Percentiles rank a stretch among this genome's conserved stretches.
Evolutionary conservation across 2,329 filamentous ascomycete genomes (phyloP).

Genomic region (Juglanconis oblonga): DNA sequence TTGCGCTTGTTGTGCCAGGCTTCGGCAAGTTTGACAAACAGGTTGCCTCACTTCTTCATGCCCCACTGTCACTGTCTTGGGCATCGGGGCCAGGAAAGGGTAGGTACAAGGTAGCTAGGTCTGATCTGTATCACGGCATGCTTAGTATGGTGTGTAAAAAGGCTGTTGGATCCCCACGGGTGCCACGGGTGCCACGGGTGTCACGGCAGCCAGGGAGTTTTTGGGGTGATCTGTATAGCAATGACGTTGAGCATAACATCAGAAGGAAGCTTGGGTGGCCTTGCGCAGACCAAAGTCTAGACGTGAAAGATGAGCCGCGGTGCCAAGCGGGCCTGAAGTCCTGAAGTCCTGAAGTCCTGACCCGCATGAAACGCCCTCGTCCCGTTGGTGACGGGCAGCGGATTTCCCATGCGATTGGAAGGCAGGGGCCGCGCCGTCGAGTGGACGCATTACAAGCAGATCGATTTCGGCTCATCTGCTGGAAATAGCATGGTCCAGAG

Average conservation of each 20-base stretch:
- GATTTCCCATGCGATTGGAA: conserved; percentile 10
- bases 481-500: neutral
- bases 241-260: neutral
- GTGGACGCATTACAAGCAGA: neutral
- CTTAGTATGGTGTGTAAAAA: neutral
- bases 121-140: neutral
- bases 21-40: neutral
- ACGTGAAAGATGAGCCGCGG: neutral
- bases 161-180: neutral
- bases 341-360: neutral
- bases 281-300: neutral
- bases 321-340: neutral
- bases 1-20: neutral
- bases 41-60: conserved; percentile 5
- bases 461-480: neutral
- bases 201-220: too few relatives aligned
- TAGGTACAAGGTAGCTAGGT: neutral
- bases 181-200: neutral
- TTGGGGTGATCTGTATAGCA: neutral
- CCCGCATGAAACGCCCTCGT: neutral
- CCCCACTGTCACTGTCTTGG: neutral
- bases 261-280: neutral
- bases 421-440: neutral
- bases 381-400: neutral
- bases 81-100: neutral